phyloP scores from a whole-genome alignment of 2,329 filamentous ascomycete species.

The Claviceps africana region DNA sequence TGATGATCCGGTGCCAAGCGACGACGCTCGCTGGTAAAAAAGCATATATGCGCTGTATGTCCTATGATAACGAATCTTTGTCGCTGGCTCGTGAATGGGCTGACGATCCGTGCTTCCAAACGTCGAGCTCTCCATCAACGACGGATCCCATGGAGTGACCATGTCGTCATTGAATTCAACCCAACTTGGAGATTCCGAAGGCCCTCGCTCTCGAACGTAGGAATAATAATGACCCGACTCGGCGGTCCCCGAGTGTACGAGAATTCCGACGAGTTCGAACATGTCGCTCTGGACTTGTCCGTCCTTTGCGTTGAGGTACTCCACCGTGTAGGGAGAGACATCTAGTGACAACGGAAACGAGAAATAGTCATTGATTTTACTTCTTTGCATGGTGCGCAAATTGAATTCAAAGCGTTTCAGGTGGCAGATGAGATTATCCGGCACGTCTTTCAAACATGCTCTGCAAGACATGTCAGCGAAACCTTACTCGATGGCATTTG shows the following conservation, averaged over 20 bases:
- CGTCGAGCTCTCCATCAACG: constrained; percentile 58
- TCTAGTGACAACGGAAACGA: constrained; percentile 73
- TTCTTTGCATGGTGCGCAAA: constrained; percentile 59
- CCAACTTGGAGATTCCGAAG: constrained; percentile 44
- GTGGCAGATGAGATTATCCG: constrained; percentile 90
- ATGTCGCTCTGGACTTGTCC: constrained; percentile 47
- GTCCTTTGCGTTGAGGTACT: constrained; percentile 53
- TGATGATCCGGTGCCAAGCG: constrained; percentile 29
- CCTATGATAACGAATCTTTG: constrained; percentile 45
- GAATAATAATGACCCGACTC: constrained; percentile 97
- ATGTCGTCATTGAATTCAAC: constrained; percentile 90
- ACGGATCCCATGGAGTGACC: constrained; percentile 62
- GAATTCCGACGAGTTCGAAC: constrained; percentile 87
- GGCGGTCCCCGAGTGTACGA: constrained; percentile 85
- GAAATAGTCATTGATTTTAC: constrained; percentile 93
- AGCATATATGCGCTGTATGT: constrained; percentile 91
- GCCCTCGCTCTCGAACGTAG: constrained; percentile 70
- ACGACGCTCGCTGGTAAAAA: constrained; percentile 76
- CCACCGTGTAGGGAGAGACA: constrained; percentile 81
- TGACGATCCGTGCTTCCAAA: constrained; percentile 57
- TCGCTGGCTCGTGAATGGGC: constrained; percentile 26
- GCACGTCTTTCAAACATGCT: constrained; percentile 81
- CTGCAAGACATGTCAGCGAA: constrained; percentile 25
- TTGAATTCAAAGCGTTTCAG: constrained; percentile 82
- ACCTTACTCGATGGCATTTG: not conserved